phyloP scores from a whole-genome alignment of 805 yeast species.

The Pichia rugopelliculosa region DNA sequence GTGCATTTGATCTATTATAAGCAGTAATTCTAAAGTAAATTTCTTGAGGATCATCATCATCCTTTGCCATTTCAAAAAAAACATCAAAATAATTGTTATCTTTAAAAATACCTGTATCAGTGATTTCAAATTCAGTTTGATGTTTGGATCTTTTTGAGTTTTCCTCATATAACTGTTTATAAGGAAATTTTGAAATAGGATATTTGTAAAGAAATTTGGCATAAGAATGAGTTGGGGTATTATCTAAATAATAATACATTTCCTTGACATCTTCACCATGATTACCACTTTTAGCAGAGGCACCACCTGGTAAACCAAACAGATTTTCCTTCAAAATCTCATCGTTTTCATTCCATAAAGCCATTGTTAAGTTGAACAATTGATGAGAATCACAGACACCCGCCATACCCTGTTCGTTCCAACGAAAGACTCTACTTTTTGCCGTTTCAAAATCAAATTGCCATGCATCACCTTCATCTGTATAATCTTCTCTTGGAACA shows the following conservation, averaged over 20 bases:
- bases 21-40: conserved; percentile 80
- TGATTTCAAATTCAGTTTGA: conserved; percentile 73
- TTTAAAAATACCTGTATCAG: conserved; percentile 72
- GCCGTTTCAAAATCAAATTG: conserved; percentile 82
- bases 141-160: conserved; percentile 57
- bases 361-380: conserved; percentile 66
- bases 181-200: conserved; percentile 83
- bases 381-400: conserved; percentile 86
- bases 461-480: conserved; percentile 87
- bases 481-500: conserved; percentile 82
- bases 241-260: conserved; percentile 76
- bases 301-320: conserved; percentile 78
- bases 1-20: conserved; percentile 69
- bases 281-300: conserved; percentile 61
- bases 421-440: conserved; percentile 70
- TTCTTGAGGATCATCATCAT: conserved; percentile 72
- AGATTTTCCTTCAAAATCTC: conserved; percentile 76
- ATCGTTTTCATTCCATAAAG: conserved; percentile 88
- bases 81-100: conserved; percentile 78
- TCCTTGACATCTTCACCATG: conserved; percentile 96
- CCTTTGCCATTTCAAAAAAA: conserved; percentile 84
- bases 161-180: conserved; percentile 61
- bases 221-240: conserved; percentile 88
- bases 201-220: conserved; percentile 88
- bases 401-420: conserved; percentile 96